phyloP scores from a whole-genome alignment of 2,329 filamentous ascomycete genomes.

The Hypoxylon sp. region DNA sequence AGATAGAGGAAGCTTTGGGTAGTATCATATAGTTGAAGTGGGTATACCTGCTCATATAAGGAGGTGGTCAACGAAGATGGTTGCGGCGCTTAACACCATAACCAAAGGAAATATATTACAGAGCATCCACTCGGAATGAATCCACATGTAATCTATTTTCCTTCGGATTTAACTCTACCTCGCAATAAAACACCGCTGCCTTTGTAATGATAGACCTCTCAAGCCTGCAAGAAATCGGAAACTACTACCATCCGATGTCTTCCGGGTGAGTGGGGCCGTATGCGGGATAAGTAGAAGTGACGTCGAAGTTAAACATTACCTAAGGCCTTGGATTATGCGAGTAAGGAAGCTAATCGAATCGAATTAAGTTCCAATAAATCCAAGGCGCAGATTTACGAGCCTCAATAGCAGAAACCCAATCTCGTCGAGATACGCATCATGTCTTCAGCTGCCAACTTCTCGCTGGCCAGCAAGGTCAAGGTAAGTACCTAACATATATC shows the following conservation, averaged over 20 bases:
- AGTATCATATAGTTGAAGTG: constrained; percentile 17
- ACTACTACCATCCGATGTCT: constrained; percentile 11
- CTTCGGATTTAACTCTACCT: not conserved
- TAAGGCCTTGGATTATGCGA: not conserved
- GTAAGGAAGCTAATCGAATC: not conserved
- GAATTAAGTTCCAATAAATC: not conserved
- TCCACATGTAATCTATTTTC: not conserved
- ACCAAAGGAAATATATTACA: not conserved
- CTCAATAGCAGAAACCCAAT: not conserved
- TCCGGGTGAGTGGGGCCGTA: constrained; percentile 31
- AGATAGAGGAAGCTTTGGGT: constrained; percentile 14
- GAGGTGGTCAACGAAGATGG: constrained; percentile 15
- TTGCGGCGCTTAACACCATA: constrained; percentile 6
- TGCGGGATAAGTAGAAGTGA: constrained; percentile 23
- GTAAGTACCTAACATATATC: constrained; percentile 29
- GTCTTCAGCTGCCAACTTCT: constrained; percentile 44
- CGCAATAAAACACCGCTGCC: not conserved
- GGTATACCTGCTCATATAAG: constrained; percentile 24
- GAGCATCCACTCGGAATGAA: not conserved
- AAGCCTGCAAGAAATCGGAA: not conserved
- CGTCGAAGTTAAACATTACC: constrained; percentile 20
- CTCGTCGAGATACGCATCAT: constrained; percentile 23
- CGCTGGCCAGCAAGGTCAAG: constrained; percentile 52
- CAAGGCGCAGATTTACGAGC: not conserved
- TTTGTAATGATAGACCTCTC: not conserved